Conservation (phyloP, 805 yeast genomes). For the Candida andamanensis region DNA sequence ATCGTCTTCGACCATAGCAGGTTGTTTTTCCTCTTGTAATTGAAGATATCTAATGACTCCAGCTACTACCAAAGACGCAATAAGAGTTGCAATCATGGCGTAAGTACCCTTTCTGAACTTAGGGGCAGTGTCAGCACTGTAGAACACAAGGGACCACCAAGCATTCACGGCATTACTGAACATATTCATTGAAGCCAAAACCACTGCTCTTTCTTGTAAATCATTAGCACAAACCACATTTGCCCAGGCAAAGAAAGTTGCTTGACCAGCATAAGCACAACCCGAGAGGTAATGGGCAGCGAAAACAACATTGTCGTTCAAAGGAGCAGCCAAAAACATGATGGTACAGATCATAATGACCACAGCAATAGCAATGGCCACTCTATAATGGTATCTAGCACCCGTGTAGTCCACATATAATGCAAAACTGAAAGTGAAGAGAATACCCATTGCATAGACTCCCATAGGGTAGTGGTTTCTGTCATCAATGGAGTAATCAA, state of each 20-base stretch:
- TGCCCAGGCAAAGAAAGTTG: constrained; percentile 61
- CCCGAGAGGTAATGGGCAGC: constrained; percentile 56
- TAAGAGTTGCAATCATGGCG: constrained; percentile 52
- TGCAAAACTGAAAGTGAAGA: constrained; percentile 24
- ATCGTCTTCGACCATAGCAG: constrained; percentile 1
- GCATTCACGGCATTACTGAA: constrained; percentile 59
- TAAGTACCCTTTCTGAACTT: constrained; percentile 48
- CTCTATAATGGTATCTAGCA: constrained; percentile 45
- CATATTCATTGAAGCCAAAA: constrained; percentile 63
- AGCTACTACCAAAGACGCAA: constrained; percentile 38
- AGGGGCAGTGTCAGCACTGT: constrained; percentile 48
- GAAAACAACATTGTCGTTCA: constrained; percentile 33
- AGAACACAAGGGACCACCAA: constrained; percentile 58
- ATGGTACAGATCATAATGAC: constrained; percentile 43
- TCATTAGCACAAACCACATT: constrained; percentile 55
- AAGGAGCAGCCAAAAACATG: constrained; percentile 41
- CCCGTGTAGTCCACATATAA: constrained; percentile 26
- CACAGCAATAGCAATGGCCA: constrained; percentile 41
- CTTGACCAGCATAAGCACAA: constrained; percentile 53
- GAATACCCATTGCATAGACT: constrained; percentile 29
- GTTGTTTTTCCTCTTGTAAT: constrained; percentile 24
- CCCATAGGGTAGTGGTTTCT: constrained; percentile 38
- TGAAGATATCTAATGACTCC: constrained; percentile 40
- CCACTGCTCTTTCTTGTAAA: constrained; percentile 58
- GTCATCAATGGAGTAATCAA: constrained; percentile 22